Evolutionary conservation across 2,329 filamentous ascomycete genomes (phyloP), one percentile per base, ranked within the genome.

Genomic region (Biscogniauxia marginata): DNA sequence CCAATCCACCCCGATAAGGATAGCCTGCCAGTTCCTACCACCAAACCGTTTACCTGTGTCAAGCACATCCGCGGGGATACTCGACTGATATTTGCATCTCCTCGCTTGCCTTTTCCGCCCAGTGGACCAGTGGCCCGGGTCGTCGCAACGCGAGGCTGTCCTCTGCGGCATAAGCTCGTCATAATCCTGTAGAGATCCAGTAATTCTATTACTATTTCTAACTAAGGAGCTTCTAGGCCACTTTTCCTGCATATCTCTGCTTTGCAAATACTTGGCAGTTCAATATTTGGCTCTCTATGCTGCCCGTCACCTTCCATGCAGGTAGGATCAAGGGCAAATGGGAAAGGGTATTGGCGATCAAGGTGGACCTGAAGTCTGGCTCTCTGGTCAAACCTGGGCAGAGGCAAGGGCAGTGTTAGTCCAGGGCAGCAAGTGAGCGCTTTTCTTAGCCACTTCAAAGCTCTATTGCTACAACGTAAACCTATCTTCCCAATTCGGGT

Each of bases 1-100:
- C 20, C 20, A 50, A 67, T 64, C 54, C 46, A 51, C 52, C 52
- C 50, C 61, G 65, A 67, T 67, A 67, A 67, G 64, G 47, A 51
- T 44, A 48, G 48, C 13, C 30, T 16, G 30, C 9, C 30, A 39
- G n/a, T 39, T 39, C 30, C 30, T 6, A 16, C 30, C 13, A 39
- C 30, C 11, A 20, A 5, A 19, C 52, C n/a, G 24, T 43, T 34
- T 46, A 48, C 46, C 44, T 51, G 50, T 50, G 23, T 46, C 51
- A 34, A 39, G 39, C 53, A 63, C 54, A 58, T 63, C 64, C 62
- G 64, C 64, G 63, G 63, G 56, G 53, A 55, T 39, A 51, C 30
- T 62, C 55, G 25, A 46, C 50, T 54, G 55, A 46, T 44, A 56
- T 43, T 52, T 57, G 58, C 58, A 63, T 61, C 60, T 63, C 63